Percentiles rank a stretch among this genome's conserved stretches.
Conservation (phyloP, 1,284 basidiomycete genomes). For the Termitomyces sp. region DNA sequence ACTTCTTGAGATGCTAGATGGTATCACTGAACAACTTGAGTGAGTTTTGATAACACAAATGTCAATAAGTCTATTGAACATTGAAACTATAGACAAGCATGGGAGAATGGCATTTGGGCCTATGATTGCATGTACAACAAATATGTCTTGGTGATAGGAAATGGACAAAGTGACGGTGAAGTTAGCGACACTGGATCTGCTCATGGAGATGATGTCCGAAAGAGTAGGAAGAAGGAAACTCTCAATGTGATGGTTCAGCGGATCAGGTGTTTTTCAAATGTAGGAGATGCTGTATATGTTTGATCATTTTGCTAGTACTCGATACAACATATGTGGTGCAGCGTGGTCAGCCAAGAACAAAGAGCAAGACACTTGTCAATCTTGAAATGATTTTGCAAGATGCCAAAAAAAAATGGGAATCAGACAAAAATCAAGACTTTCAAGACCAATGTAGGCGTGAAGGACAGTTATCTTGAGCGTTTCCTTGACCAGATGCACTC, state of each 20-base stretch:
- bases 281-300: not conserved
- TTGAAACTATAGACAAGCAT: not conserved
- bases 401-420: not conserved
- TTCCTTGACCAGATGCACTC: too few relatives aligned
- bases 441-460: not conserved
- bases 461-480: not conserved
- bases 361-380: not conserved
- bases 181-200: not conserved
- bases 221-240: not conserved
- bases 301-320: too few relatives aligned
- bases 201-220: not conserved
- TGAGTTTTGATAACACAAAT: not conserved
- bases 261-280: not conserved
- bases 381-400: not conserved
- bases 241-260: not conserved
- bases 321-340: too few relatives aligned
- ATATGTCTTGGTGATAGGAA: constrained; percentile 24
- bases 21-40: constrained; percentile 23
- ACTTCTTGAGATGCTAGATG: constrained; percentile 36
- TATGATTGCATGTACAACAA: constrained; percentile 25
- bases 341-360: not conserved
- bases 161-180: not conserved
- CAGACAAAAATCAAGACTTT: not conserved
- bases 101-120: constrained; percentile 7
- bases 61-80: not conserved